Evolutionary conservation across 768 basidiomycete genomes (phyloP).

Genomic region (Termitomyces sp.): DNA sequence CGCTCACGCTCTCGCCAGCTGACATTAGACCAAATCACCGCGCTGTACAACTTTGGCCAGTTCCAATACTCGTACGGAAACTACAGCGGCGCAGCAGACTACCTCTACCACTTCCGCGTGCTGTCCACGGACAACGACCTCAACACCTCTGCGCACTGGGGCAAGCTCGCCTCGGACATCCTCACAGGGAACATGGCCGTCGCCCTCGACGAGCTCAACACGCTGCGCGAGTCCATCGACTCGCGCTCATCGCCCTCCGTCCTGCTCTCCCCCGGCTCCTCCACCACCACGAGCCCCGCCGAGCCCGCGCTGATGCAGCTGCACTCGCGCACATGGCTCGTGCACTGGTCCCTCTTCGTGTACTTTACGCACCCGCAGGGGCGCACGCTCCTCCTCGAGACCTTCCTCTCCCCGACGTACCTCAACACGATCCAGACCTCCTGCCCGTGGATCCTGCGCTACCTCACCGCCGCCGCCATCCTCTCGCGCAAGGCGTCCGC

Average conservation of each 20-base stretch:
- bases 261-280: slow-evolving; percentile 29
- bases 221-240: slow-evolving; percentile 90
- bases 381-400: slow-evolving; percentile 88
- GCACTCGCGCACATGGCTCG: slow-evolving; percentile 92
- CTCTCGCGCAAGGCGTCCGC: slow-evolving; percentile 78
- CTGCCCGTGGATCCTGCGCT: slow-evolving; percentile 91
- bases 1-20: slow-evolving; percentile 47
- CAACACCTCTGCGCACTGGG: slow-evolving; percentile 97
- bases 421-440: slow-evolving; percentile 98
- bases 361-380: slow-evolving; percentile 97
- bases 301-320: slow-evolving; percentile 81
- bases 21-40: slow-evolving; percentile 90
- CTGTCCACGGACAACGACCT: slow-evolving; percentile 91
- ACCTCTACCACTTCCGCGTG: slow-evolving; percentile 97
- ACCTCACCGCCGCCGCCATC: slow-evolving; percentile 89
- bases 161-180: slow-evolving; percentile 95
- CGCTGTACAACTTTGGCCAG: slow-evolving; percentile 96
- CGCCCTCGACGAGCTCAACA: slow-evolving; percentile 93
- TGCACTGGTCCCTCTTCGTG: slow-evolving; percentile 97
- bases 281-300: slow-evolving; percentile 31
- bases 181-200: slow-evolving; percentile 92
- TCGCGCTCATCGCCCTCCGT: slow-evolving; percentile 56
- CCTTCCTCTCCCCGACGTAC: slow-evolving; percentile 94
- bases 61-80: slow-evolving; percentile 99
- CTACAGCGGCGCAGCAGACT: slow-evolving; percentile 95